Percentiles rank a stretch among this genome's conserved stretches.
Conservation (phyloP, 2,329 filamentous ascomycete genomes). For the Trichoderma harzianum region DNA sequence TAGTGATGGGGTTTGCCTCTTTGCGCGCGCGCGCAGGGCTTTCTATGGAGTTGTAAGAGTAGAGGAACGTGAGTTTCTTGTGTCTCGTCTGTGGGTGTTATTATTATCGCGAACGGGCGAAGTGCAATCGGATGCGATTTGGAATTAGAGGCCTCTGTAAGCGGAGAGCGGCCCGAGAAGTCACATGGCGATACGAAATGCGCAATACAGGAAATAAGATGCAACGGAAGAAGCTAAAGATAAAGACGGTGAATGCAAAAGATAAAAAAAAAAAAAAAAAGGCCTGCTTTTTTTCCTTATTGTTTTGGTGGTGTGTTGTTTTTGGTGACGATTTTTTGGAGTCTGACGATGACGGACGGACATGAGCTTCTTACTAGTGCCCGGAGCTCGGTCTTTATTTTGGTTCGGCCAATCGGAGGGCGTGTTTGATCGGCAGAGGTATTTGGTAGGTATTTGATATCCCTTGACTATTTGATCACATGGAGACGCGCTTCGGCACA, state of each 20-base stretch:
- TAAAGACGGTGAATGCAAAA: background rate
- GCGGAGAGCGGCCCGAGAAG: background rate
- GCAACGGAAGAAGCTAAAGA: background rate
- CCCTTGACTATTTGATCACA: background rate
- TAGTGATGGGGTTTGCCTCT: background rate
- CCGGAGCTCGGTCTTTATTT: background rate
- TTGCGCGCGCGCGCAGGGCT: background rate
- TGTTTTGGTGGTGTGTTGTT: background rate
- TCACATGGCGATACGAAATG: constrained; percentile 2
- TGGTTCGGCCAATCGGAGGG: background rate
- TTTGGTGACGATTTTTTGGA: background rate
- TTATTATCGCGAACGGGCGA: background rate
- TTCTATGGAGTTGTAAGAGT: background rate
- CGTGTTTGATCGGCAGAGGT: background rate
- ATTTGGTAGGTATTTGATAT: constrained; percentile 2
- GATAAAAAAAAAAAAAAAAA: too few species aligned
- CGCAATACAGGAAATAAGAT: background rate
- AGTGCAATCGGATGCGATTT: background rate
- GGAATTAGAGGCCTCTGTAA: background rate
- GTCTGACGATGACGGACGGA: constrained; percentile 5
- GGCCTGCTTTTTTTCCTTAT: background rate
- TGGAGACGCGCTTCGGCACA: constrained; percentile 1
- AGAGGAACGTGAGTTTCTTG: background rate
- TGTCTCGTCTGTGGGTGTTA: background rate
- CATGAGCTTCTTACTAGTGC: background rate